Conservation (phyloP, 2,329 filamentous ascomycete genomes). For the Leptographium procerum region DNA sequence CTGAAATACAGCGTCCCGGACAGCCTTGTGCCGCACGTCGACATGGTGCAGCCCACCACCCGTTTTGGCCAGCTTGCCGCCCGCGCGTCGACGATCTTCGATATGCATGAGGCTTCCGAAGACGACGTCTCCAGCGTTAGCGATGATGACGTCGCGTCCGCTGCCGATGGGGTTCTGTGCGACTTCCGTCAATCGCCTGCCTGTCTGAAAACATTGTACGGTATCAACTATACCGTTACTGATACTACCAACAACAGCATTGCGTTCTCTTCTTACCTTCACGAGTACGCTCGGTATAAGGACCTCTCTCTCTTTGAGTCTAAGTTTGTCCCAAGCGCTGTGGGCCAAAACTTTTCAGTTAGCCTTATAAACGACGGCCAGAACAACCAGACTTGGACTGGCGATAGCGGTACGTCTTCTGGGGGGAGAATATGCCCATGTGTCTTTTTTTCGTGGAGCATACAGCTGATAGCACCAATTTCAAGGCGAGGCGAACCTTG, state of each 20-base stretch:
- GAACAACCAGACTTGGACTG: conserved; percentile 31
- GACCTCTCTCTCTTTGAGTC: conserved; percentile 41
- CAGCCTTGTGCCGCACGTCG: conserved; percentile 40
- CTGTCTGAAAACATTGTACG: conserved; percentile 39
- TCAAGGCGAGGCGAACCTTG: conserved; percentile 49
- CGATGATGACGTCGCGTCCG: conserved; percentile 8
- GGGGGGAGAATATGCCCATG: too few relatives aligned
- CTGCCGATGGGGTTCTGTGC: conserved; percentile 14
- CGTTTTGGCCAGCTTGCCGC: conserved; percentile 42
- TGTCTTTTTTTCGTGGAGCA: too few relatives aligned
- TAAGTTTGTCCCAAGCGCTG: conserved; percentile 39
- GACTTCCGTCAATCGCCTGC: conserved; percentile 33
- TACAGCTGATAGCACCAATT: conserved; percentile 12
- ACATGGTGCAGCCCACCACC: conserved; percentile 55
- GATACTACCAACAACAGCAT: conserved; percentile 20
- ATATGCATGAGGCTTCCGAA: conserved; percentile 18
- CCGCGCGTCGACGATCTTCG: conserved; percentile 28
- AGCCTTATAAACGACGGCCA: conserved; percentile 43
- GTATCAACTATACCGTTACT: conserved; percentile 26
- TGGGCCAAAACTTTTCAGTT: conserved; percentile 42
- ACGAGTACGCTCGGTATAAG: conserved; percentile 33
- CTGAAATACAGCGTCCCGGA: conserved; percentile 50
- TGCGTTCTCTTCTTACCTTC: conserved; percentile 30
- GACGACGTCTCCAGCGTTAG: conserved; percentile 11
- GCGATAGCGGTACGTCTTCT: conserved; percentile 20